A percentile compares a stretch with the other conserved stretches of the same genome.
These are phyloP conservation scores for Daldinia eschscholtzii DNA, from an alignment of 2,329 filamentous ascomycete species.

Conservation along the genomic window DNA sequence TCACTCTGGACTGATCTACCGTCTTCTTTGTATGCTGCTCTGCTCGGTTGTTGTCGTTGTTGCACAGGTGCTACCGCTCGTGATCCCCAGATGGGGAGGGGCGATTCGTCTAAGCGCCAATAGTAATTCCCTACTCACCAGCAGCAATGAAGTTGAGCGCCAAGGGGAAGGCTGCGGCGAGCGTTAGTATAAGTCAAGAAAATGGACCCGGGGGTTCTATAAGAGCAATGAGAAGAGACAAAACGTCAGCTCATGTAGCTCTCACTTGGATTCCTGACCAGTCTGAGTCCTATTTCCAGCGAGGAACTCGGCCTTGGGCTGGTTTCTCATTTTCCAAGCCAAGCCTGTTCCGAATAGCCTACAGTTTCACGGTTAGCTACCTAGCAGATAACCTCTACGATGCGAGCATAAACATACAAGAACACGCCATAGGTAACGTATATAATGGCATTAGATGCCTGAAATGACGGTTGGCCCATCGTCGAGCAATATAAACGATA, in stretches of 20 bases:
- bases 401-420: constrained; percentile 66
- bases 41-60: background rate
- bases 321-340: constrained; percentile 70
- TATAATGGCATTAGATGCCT: constrained; percentile 86
- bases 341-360: constrained; percentile 74
- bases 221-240: constrained; percentile 36
- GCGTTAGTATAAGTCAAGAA: constrained; percentile 50
- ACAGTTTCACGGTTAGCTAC: constrained; percentile 25
- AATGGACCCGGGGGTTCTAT: constrained; percentile 4
- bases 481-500: constrained; percentile 1
- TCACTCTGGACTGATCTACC: constrained; percentile 4
- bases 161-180: constrained; percentile 75
- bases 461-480: constrained; percentile 81
- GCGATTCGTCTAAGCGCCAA: constrained; percentile 46
- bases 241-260: constrained; percentile 21
- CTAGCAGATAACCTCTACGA: background rate
- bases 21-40: constrained; percentile 17
- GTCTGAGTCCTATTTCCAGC: constrained; percentile 85
- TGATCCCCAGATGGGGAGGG: constrained; percentile 58
- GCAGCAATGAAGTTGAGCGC: constrained; percentile 92
- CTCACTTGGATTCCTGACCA: constrained; percentile 69
- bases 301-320: constrained; percentile 78
- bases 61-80: constrained; percentile 71
- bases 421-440: constrained; percentile 84
- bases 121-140: constrained; percentile 76